phyloP scores from a whole-genome alignment of 2,329 filamentous ascomycete species.

The Colletotrichum sidae region DNA sequence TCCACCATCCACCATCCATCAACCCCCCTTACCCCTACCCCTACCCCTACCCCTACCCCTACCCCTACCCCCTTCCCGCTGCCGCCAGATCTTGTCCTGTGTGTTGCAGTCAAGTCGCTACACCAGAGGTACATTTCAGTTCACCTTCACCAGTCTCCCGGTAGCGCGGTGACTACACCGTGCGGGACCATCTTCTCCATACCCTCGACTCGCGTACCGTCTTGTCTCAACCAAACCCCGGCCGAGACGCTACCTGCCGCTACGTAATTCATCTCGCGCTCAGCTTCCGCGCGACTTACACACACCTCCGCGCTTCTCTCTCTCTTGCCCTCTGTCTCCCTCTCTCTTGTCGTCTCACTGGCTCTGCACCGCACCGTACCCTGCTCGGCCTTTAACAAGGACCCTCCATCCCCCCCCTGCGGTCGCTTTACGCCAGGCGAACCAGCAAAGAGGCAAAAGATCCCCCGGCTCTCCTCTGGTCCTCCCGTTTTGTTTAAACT shows the following conservation, averaged over 20 bases:
- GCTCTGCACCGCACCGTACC: conserved; percentile 30
- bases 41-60: no score
- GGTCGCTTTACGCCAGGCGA: conserved; percentile 13
- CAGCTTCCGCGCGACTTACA: conserved; percentile 37
- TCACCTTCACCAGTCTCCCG: conserved; percentile 12
- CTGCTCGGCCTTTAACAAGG: conserved; percentile 37
- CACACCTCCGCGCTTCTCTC: conserved; percentile 14
- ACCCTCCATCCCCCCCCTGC: conserved; percentile 28
- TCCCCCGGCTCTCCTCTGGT: conserved; percentile 34
- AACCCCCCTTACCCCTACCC: no score
- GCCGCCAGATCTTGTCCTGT: conserved; percentile 30
- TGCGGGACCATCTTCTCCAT: conserved; percentile 29
- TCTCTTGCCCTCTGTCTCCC: conserved; percentile 2
- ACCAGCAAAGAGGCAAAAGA: conserved; percentile 36
- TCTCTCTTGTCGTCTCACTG: conserved; percentile 1
- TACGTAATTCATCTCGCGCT: conserved; percentile 39
- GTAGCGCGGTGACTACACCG: conserved; percentile 34
- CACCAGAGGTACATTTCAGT: no score
- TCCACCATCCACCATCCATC: no score
- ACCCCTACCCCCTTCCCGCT: conserved; percentile 20
- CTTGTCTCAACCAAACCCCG: conserved; percentile 37
- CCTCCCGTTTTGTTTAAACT: conserved; percentile 36
- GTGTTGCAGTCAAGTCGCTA: conserved; percentile 1
- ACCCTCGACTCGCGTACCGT: conserved; percentile 37
- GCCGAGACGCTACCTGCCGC: conserved; percentile 38